These are phyloP conservation scores for Diaporthe humulicola DNA, from an alignment of 2,329 filamentous ascomycete genomes.

Conservation along the genomic window DNA sequence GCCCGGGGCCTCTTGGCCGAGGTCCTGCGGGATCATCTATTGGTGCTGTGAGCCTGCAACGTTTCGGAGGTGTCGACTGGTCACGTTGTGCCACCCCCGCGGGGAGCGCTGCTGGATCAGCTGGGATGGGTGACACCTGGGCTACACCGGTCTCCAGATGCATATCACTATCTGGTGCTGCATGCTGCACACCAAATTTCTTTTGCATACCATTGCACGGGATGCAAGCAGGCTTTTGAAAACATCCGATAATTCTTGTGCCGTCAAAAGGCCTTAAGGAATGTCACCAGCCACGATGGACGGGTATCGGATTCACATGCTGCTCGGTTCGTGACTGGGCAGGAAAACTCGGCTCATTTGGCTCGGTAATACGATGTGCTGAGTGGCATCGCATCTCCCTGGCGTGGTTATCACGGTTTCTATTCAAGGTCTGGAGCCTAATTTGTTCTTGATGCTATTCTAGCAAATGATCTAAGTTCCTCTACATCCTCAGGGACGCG, in stretches of 20 bases:
- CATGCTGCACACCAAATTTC: background rate
- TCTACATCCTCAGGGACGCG: conserved; percentile 13
- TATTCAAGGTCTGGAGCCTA: background rate
- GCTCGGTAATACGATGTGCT: too few species aligned
- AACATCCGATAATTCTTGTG: background rate
- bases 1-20: background rate
- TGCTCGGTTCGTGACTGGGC: background rate
- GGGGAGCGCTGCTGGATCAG: background rate
- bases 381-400: background rate
- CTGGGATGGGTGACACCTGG: background rate
- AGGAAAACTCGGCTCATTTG: too few species aligned
- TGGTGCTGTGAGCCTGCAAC: background rate
- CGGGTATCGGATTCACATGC: background rate
- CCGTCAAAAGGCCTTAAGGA: background rate
- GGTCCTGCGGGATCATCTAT: background rate
- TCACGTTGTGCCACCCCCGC: background rate
- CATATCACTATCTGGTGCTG: background rate
- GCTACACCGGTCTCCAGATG: background rate
- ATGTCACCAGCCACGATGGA: background rate
- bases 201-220: background rate
- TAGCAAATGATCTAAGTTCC: conserved; percentile 8
- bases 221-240: background rate
- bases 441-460: background rate
- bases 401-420: background rate
- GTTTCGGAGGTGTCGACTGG: background rate